phyloP scores from a whole-genome alignment of 257 asterid genomes.

The Capsicum pubescens region DNA sequence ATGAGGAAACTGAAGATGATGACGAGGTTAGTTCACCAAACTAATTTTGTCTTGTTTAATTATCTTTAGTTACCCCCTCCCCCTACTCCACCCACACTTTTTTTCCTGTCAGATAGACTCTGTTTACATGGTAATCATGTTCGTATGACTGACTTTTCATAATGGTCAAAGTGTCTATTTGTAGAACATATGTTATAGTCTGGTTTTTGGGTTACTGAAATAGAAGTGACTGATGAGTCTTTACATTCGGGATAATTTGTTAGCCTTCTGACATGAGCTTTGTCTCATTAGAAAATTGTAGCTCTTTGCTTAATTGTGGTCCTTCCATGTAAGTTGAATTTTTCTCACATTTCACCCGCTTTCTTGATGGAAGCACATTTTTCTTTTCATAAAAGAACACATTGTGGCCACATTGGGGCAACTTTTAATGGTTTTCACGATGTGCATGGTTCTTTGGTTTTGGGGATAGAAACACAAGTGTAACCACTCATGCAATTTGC shows the following conservation, averaged over 20 bases:
- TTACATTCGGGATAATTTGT: not conserved
- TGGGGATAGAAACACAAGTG: no score
- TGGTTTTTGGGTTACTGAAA: not conserved
- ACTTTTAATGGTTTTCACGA: no score
- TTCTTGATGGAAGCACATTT: slow-evolving; percentile 20
- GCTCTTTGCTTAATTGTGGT: slow-evolving; percentile 3
- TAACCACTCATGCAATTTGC: no score
- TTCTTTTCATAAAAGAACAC: not conserved
- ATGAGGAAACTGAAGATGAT: slow-evolving; percentile 43
- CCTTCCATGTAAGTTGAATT: slow-evolving; percentile 15
- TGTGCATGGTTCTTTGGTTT: no score
- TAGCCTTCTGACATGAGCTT: slow-evolving; percentile 21
- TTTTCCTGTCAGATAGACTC: not conserved
- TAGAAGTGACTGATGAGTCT: slow-evolving; percentile 6
- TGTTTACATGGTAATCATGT: slow-evolving; percentile 13
- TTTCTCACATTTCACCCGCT: slow-evolving; percentile 17
- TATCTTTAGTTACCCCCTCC: not conserved
- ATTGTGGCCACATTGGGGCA: no score
- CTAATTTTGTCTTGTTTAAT: slow-evolving; percentile 20
- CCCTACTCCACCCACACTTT: not conserved
- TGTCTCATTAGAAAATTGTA: slow-evolving; percentile 10
- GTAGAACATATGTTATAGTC: not conserved
- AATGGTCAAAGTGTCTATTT: slow-evolving; percentile 17
- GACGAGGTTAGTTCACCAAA: slow-evolving; percentile 35
- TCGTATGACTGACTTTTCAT: not conserved